These are phyloP conservation scores for Blastobotrys indianensis DNA, from an alignment of 1,139 yeast genomes.

Conservation along the genomic window DNA sequence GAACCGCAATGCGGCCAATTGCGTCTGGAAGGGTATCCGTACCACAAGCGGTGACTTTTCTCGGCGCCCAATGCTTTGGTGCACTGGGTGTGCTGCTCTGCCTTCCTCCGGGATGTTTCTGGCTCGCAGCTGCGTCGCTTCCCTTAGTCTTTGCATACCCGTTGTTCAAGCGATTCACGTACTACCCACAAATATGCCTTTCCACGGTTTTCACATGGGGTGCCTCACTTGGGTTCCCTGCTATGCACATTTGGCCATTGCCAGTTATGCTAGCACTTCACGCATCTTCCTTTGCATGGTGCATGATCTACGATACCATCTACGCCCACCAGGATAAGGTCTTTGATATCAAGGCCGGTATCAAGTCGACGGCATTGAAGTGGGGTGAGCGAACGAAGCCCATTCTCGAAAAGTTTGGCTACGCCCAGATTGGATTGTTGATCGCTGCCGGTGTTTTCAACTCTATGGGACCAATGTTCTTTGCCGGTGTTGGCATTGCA, in stretches of 20 bases:
- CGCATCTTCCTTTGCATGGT: slow-evolving; percentile 78
- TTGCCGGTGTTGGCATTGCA: slow-evolving; percentile 57
- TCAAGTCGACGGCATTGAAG: slow-evolving; percentile 88
- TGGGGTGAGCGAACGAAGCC: slow-evolving; percentile 82
- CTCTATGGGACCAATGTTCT: slow-evolving; percentile 83
- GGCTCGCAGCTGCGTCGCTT: slow-evolving; percentile 74
- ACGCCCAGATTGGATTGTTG: slow-evolving; percentile 60
- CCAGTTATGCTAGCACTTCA: slow-evolving; percentile 74
- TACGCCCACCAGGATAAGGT: slow-evolving; percentile 96
- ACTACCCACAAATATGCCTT: slow-evolving; percentile 84
- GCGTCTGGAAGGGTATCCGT: slow-evolving; percentile 78
- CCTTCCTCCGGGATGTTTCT: slow-evolving; percentile 76
- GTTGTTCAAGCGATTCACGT: slow-evolving; percentile 85
- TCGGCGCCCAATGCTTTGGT: slow-evolving; percentile 68
- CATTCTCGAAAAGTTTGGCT: slow-evolving; percentile 56
- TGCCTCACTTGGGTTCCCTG: slow-evolving; percentile 88
- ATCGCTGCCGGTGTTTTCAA: slow-evolving; percentile 72
- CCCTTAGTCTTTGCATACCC: slow-evolving; percentile 85
- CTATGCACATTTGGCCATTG: slow-evolving; percentile 75
- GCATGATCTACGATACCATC: slow-evolving; percentile 91
- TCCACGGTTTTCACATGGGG: slow-evolving; percentile 94
- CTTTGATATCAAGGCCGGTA: slow-evolving; percentile 83
- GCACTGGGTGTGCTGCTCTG: slow-evolving; percentile 69
- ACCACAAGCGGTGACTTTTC: slow-evolving; percentile 65
- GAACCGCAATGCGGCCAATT: slow-evolving; percentile 86